Conservation (phyloP, 1,284 basidiomycete genomes). For the Microbotryum violaceum region DNA sequence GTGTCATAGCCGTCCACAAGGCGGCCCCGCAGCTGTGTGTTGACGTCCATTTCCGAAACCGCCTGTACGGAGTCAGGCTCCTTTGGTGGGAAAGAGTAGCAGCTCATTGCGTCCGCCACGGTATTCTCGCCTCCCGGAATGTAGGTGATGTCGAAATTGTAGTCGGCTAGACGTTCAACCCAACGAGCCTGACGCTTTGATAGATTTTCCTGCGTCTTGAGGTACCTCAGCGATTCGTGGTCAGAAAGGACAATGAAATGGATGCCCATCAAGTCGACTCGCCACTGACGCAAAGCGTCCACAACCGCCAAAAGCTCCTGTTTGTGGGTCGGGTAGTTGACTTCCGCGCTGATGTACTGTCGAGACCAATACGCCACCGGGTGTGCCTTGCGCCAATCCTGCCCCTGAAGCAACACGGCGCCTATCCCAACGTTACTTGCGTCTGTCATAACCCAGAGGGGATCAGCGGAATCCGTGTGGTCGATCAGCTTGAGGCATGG, state of each 20-base stretch:
- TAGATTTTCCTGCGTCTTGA: constrained; percentile 42
- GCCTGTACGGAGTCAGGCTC: background rate
- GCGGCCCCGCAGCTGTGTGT: constrained; percentile 23
- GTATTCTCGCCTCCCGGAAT: constrained; percentile 40
- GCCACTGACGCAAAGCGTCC: constrained; percentile 15
- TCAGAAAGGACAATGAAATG: constrained; percentile 43
- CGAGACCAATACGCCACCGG: constrained; percentile 25
- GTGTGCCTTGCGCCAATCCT: constrained; percentile 7
- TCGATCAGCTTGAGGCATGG: constrained; percentile 40
- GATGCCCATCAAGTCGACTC: constrained; percentile 29
- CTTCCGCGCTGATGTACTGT: constrained; percentile 14
- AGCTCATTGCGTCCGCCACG: constrained; percentile 32
- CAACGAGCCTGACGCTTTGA: constrained; percentile 3
- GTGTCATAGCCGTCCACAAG: constrained; percentile 38
- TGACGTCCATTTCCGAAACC: constrained; percentile 44
- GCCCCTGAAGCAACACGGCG: constrained; percentile 17
- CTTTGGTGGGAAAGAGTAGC: constrained; percentile 5
- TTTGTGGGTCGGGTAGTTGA: constrained; percentile 22
- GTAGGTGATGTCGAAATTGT: constrained; percentile 40
- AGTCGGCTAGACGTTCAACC: constrained; percentile 36
- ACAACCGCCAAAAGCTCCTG: constrained; percentile 24
- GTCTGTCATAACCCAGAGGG: constrained; percentile 16
- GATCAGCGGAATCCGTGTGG: constrained; percentile 28
- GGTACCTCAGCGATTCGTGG: constrained; percentile 44
- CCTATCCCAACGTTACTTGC: constrained; percentile 7